Evolutionary conservation across 2,329 filamentous ascomycete genomes (phyloP).

Genomic region (Hypoxylon sp.): DNA sequence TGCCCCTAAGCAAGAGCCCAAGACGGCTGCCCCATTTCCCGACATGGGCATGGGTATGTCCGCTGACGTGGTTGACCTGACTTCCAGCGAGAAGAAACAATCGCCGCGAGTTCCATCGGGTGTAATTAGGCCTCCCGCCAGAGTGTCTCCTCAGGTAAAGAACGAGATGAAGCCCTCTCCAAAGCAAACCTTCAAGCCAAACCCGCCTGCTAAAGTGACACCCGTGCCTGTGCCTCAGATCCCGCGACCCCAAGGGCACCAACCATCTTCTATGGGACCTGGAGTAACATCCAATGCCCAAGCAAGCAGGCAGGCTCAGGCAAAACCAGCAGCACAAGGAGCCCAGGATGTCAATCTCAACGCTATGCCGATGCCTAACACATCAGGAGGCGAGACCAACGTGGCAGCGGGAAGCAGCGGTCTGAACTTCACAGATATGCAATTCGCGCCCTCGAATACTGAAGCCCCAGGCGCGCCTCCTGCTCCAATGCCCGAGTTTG

Average conservation of each 20-base stretch:
- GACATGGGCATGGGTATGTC: constrained; percentile 68
- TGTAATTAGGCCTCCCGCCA: constrained; percentile 41
- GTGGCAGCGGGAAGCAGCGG: constrained; percentile 54
- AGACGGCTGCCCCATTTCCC: constrained; percentile 68
- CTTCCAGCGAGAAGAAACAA: constrained; percentile 49
- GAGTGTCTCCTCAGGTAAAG: constrained; percentile 47
- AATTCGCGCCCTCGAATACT: constrained; percentile 64
- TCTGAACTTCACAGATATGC: constrained; percentile 70
- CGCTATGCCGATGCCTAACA: constrained; percentile 39
- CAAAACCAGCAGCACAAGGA: constrained; percentile 42
- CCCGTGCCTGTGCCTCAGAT: constrained; percentile 52
- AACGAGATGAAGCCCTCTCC: constrained; percentile 52
- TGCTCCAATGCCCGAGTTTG: constrained; percentile 60
- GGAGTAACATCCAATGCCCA: constrained; percentile 37
- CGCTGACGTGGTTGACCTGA: constrained; percentile 52
- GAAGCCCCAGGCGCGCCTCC: constrained; percentile 51
- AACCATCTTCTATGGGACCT: constrained; percentile 40
- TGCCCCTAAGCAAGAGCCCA: constrained; percentile 56
- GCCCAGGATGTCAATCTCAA: constrained; percentile 47
- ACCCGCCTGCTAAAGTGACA: constrained; percentile 47
- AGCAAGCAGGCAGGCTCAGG: constrained; percentile 33
- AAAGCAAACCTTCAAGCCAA: constrained; percentile 40
- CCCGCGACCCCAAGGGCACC: constrained; percentile 45
- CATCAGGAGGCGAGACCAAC: constrained; percentile 32
- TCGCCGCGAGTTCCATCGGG: constrained; percentile 49